Evolutionary conservation across 768 basidiomycete species (phyloP).

Genomic region (Trametes cinnabarina): DNA sequence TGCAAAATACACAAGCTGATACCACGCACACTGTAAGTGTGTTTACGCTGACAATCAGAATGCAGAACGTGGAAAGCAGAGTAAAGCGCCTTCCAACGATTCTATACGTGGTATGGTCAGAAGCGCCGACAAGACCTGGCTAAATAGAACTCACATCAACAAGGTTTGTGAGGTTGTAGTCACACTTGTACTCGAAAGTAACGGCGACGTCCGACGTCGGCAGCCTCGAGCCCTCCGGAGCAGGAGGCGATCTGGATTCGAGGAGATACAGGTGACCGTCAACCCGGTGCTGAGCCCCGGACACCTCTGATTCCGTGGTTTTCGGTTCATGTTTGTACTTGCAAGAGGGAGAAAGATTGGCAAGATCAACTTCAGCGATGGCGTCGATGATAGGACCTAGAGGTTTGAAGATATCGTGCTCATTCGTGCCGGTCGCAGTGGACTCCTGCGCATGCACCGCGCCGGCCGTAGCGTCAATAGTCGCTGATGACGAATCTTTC

Average conservation of each 20-base stretch:
- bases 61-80: neutral
- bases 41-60: neutral
- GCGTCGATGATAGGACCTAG: neutral
- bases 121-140: too few relatives aligned
- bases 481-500: neutral
- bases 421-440: neutral
- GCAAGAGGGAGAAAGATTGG: neutral
- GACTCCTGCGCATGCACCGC: neutral
- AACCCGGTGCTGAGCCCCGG: neutral
- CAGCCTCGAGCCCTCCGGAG: neutral
- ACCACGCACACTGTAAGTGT: neutral
- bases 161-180: neutral
- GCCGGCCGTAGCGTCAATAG: too few relatives aligned
- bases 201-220: neutral
- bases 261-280: neutral
- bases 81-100: neutral
- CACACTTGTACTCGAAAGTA: neutral
- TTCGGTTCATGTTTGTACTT: neutral
- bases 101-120: neutral
- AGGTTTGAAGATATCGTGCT: neutral
- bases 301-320: neutral
- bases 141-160: neutral
- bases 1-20: neutral
- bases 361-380: neutral
- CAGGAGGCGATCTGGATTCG: neutral